A percentile compares a stretch with the other conserved stretches of the same genome.
Evolutionary conservation across 805 yeast genomes (phyloP).

Genomic region (Nakazawaea holstii): DNA sequence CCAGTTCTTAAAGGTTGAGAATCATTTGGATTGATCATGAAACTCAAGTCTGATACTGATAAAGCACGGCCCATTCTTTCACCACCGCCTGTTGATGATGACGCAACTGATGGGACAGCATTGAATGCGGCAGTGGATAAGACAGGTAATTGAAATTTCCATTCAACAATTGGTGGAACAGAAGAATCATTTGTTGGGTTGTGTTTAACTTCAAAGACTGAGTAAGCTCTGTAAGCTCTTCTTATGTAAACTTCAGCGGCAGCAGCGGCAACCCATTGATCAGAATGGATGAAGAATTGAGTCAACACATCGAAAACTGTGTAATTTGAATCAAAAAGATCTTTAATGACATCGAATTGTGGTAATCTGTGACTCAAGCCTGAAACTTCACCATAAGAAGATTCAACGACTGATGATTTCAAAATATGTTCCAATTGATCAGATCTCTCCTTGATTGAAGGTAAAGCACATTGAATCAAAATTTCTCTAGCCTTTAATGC

Average conservation of each 20-base stretch:
- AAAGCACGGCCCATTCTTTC: conserved; percentile 71
- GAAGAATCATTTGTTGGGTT: conserved; percentile 42
- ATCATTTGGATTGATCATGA: conserved; percentile 64
- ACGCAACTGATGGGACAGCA: conserved; percentile 48
- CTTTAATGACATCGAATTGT: conserved; percentile 70
- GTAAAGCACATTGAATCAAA: conserved; percentile 92
- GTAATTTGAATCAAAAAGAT: conserved; percentile 93
- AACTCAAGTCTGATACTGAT: conserved; percentile 88
- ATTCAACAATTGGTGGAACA: conserved; percentile 64
- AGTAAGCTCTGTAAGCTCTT: conserved; percentile 95
- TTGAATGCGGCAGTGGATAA: conserved; percentile 68
- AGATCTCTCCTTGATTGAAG: conserved; percentile 91
- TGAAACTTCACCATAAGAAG: conserved; percentile 79
- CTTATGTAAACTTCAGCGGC: conserved; percentile 96
- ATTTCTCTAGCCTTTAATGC: conserved; percentile 95
- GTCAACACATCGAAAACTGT: conserved; percentile 94
- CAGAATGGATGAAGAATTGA: conserved; percentile 79
- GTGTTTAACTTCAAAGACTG: conserved; percentile 71
- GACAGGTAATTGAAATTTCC: conserved; percentile 85
- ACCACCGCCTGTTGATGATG: conserved; percentile 18
- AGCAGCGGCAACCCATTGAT: conserved; percentile 87
- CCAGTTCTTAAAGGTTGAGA: conserved; percentile 78
- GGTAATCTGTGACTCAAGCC: conserved; percentile 77
- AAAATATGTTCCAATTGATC: conserved; percentile 96
- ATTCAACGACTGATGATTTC: conserved; percentile 75